Evolutionary conservation across 1,139 yeast species (phyloP).

Genomic region (Wickerhamomyces sp.): DNA sequence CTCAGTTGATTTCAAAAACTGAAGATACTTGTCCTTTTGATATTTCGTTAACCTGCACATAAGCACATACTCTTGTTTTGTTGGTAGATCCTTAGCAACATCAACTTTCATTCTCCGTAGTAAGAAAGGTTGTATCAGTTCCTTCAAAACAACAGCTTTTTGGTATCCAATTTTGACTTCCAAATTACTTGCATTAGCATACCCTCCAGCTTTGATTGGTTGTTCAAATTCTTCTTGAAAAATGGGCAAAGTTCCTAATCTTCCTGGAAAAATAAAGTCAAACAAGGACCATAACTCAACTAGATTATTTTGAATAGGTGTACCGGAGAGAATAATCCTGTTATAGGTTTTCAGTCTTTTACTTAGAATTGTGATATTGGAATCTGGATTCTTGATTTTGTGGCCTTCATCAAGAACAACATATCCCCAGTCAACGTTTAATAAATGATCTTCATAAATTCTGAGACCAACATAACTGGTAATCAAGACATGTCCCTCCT

Average conservation of each 20-base stretch:
- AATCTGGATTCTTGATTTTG: slow-evolving; percentile 90
- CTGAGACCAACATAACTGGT: slow-evolving; percentile 91
- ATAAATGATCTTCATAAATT: slow-evolving; percentile 63
- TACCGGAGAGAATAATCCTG: slow-evolving; percentile 85
- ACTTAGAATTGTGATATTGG: slow-evolving; percentile 80
- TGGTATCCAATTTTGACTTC: slow-evolving; percentile 96
- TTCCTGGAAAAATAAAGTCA: slow-evolving; percentile 92
- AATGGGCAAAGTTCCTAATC: slow-evolving; percentile 90
- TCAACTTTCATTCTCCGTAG: slow-evolving; percentile 84
- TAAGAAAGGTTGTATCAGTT: slow-evolving; percentile 83
- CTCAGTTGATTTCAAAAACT: slow-evolving; percentile 73
- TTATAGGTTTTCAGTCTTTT: slow-evolving; percentile 79
- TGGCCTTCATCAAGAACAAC: slow-evolving; percentile 95
- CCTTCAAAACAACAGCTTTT: slow-evolving; percentile 88
- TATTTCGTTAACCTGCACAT: slow-evolving; percentile 79
- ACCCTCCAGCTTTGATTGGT: slow-evolving; percentile 97
- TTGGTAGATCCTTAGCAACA: slow-evolving; percentile 95
- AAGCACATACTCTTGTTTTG: slow-evolving; percentile 88
- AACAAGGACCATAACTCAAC: slow-evolving; percentile 91
- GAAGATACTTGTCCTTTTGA: slow-evolving; percentile 71
- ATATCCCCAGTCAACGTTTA: slow-evolving; percentile 83
- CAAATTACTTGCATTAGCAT: slow-evolving; percentile 92
- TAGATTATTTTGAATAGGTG: slow-evolving; percentile 92
- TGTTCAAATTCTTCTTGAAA: slow-evolving; percentile 88
- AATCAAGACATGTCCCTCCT: slow-evolving; percentile 73